Evolutionary conservation across 78 protist genomes (phyloP).

Genomic region (Bigelowiella natans): DNA sequence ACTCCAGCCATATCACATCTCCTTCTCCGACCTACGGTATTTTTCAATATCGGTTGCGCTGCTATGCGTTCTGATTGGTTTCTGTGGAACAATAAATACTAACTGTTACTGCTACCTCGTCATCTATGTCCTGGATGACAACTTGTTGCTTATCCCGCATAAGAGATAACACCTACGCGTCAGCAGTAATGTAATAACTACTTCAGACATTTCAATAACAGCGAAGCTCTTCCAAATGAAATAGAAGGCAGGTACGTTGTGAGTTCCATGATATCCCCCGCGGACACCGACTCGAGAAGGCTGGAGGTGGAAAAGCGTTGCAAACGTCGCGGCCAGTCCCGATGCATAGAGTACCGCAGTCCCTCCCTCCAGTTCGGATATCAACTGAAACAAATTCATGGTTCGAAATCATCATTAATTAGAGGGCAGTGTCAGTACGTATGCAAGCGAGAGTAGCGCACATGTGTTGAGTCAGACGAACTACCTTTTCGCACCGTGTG

Average conservation of each 20-base stretch:
- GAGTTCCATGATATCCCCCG: slow-evolving; percentile 22
- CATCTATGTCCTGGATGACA: too few species aligned
- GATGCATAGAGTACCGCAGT: slow-evolving; percentile 12
- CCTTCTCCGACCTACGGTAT: neutral
- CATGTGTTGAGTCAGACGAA: neutral
- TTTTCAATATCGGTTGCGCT: too few species aligned
- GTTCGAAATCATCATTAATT: neutral
- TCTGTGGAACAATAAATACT: too few species aligned
- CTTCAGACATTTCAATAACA: too few species aligned
- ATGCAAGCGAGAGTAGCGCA: neutral
- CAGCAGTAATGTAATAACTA: too few species aligned
- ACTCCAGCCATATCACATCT: slow-evolving; percentile 16
- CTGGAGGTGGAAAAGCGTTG: neutral
- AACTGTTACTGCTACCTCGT: too few species aligned
- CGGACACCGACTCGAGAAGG: neutral
- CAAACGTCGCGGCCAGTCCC: slow-evolving; percentile 10
- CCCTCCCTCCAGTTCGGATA: neutral
- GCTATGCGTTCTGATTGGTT: too few species aligned
- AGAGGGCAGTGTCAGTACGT: neutral
- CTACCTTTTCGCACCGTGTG: neutral
- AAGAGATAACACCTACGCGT: too few species aligned
- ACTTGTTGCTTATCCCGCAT: too few species aligned
- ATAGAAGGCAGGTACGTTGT: too few species aligned
- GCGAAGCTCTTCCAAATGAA: too few species aligned
- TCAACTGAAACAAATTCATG: neutral